Conservation (phyloP, 257 asterid genomes). For the Nicotiana knightiana region DNA sequence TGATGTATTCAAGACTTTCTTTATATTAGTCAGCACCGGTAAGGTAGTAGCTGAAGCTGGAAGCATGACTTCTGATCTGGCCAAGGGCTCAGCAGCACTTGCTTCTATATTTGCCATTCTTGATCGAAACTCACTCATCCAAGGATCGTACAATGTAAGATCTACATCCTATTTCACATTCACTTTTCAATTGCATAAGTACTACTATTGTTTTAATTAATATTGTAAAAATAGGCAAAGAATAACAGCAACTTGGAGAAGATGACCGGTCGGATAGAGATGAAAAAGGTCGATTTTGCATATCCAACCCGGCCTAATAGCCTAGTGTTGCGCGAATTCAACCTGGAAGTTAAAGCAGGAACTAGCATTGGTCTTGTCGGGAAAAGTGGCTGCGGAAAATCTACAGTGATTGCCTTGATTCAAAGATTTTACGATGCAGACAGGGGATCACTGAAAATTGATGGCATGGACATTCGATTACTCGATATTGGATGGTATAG, state of each 20-base stretch:
- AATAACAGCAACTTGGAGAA: constrained; percentile 34
- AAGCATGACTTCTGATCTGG: constrained; percentile 90
- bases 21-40: constrained; percentile 73
- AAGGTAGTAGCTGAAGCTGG: constrained; percentile 90
- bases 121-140: constrained; percentile 56
- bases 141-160: constrained; percentile 39
- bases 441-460: constrained; percentile 52
- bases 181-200: background rate
- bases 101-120: constrained; percentile 65
- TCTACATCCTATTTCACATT: background rate
- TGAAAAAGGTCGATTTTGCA: constrained; percentile 60
- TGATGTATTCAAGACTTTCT: constrained; percentile 73
- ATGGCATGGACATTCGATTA: constrained; percentile 51
- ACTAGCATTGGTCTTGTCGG: constrained; percentile 77
- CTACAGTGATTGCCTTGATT: constrained; percentile 63
- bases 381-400: constrained; percentile 80
- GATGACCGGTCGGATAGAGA: constrained; percentile 48
- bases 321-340: constrained; percentile 41
- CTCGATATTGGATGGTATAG: constrained; percentile 62
- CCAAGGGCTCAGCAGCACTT: constrained; percentile 74
- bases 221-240: constrained; percentile 26
- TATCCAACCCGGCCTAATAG: constrained; percentile 59
- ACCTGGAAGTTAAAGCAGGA: constrained; percentile 62
- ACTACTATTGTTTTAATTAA: background rate
- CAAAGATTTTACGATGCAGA: constrained; percentile 71